Conservation (phyloP, 495 filamentous ascomycete species). For the Penicillium waksmanii region DNA sequence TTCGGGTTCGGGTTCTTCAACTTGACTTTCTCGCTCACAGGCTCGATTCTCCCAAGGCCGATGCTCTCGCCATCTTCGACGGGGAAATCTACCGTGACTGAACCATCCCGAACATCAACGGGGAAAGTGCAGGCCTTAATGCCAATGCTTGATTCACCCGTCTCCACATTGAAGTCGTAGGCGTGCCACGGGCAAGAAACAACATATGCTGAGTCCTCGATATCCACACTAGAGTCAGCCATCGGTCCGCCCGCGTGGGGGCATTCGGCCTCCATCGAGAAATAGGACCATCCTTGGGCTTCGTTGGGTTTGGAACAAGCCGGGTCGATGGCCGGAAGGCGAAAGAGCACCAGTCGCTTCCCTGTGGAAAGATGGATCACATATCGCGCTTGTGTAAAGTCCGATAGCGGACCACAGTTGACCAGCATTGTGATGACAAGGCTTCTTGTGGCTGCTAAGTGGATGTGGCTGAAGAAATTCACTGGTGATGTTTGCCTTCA, state of each 20-base stretch:
- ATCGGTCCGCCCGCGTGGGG: slow-evolving; percentile 57
- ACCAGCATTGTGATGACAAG: slow-evolving; percentile 31
- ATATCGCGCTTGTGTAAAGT: slow-evolving; percentile 51
- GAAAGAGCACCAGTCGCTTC: slow-evolving; percentile 56
- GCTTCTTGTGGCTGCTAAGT: slow-evolving; percentile 4
- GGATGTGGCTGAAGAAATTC: neutral
- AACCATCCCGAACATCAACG: slow-evolving; percentile 43
- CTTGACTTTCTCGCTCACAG: slow-evolving; percentile 55
- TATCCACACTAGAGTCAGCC: slow-evolving; percentile 54
- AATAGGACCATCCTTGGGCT: slow-evolving; percentile 52
- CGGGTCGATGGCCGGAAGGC: slow-evolving; percentile 48
- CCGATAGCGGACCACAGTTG: slow-evolving; percentile 38
- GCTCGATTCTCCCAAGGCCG: slow-evolving; percentile 39
- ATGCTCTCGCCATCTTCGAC: slow-evolving; percentile 24
- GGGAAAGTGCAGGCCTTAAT: slow-evolving; percentile 58
- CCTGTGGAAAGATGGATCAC: slow-evolving; percentile 52
- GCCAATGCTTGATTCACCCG: slow-evolving; percentile 57
- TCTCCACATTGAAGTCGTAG: slow-evolving; percentile 61
- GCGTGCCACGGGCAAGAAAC: slow-evolving; percentile 61
- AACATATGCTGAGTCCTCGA: slow-evolving; percentile 57
- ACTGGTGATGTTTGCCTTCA: slow-evolving; percentile 1
- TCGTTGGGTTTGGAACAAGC: slow-evolving; percentile 37
- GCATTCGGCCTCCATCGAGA: slow-evolving; percentile 58
- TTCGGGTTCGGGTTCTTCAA: slow-evolving; percentile 37
- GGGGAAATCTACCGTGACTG: slow-evolving; percentile 39